These are phyloP conservation scores for Sergeia podlipaevii DNA, from an alignment of 208 protist genomes.

Conservation along the genomic window DNA sequence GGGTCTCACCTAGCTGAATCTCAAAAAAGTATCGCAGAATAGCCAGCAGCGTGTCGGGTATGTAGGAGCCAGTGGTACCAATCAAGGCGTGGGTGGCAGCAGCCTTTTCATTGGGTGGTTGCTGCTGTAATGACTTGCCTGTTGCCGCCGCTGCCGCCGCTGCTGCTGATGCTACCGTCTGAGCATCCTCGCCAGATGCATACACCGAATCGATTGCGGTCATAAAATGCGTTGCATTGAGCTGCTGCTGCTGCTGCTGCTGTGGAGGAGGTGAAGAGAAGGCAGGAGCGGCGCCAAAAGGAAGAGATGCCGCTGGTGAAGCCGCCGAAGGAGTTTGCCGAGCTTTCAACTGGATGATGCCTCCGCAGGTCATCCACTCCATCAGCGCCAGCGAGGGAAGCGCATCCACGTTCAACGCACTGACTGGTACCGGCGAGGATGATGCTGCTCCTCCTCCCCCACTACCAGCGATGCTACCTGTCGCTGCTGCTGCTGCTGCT, in stretches of 20 bases:
- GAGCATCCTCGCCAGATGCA: not conserved
- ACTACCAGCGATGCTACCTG: constrained; percentile 8
- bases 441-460: not conserved
- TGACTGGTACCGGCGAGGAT: not conserved
- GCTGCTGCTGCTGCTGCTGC: constrained; percentile 6
- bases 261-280: constrained; percentile 18
- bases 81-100: constrained; percentile 5
- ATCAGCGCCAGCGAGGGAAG: constrained; percentile 47
- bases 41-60: constrained; percentile 42
- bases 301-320: constrained; percentile 12
- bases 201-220: too few species aligned
- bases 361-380: constrained; percentile 68
- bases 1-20: constrained; percentile 41
- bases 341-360: constrained; percentile 6
- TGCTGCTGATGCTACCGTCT: constrained; percentile 2
- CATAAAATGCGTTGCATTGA: constrained; percentile 18
- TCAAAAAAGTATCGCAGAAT: constrained; percentile 59
- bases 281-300: constrained; percentile 20
- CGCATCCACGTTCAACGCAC: constrained; percentile 25
- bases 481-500: not conserved
- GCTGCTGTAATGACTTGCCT: not conserved
- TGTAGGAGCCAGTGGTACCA: constrained; percentile 14
- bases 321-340: constrained; percentile 6
- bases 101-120: not conserved
- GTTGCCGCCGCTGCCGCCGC: not conserved